Evolutionary conservation across 768 basidiomycete genomes (phyloP), one percentile per base, ranked within the genome.

Genomic region (Nidularia pulvinata): DNA sequence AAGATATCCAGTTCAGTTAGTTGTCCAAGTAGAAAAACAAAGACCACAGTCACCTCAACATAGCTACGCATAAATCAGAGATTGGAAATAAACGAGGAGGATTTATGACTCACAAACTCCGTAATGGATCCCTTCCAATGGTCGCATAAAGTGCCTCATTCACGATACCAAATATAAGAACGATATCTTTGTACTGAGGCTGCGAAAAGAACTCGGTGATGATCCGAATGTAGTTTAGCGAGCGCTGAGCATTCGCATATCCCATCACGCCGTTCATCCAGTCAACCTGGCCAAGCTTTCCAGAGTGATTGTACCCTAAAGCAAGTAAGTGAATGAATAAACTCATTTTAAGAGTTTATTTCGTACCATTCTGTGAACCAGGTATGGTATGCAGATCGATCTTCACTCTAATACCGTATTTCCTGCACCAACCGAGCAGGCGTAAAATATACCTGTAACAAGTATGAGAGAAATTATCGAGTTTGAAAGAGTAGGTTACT

Each of bases 121-220:
- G 76, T 14, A 91, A 57, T 39, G 74, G 66, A 13, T 77, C 70
- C 43, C 63, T 63, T n/a, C 89, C 89, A 44, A 93, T 88, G 16
- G 72, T 74, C 13, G 63, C 58, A 34, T 81, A 54, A 33, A 80
- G 67, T 1, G 85, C 76, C 65, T 89, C 87, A 57, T 89, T 89
- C 51, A 88, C 58, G 55, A 88, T 80, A 34, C 86, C 81, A 60
- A 87, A 89, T 53, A 84, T 73, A 10, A 76, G 77, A 6, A 88
- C 77, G 16, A 93, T 80, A 51, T 86, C 72, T 53, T 70, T 73
- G 74, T 88, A 92, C 60, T 91, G 80, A 2, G 85, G 80, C 67
- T 92, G 89, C n/a, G 82, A 80, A 65, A 95, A 87, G 71, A 95
- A 95, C 67, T 91, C 88, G 49, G 84, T 79, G 61, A 90, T 73